Percentiles rank a stretch among this genome's conserved stretches.
Conservation (phyloP, 1,139 yeast species). For the Blastobotrys illinoisensis region DNA sequence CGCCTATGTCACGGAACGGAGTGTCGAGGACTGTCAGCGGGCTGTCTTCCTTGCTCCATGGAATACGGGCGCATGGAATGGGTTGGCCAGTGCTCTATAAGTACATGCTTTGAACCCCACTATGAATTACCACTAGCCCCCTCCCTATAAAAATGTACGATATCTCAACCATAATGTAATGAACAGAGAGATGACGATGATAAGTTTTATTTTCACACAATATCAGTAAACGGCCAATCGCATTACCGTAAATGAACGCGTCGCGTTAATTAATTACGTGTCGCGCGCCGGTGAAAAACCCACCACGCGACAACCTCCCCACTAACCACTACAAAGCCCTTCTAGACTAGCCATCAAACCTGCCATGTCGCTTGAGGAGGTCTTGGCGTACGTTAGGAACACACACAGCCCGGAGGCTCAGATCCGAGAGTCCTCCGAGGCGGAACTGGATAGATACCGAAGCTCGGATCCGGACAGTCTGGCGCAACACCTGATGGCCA, state of each 20-base stretch:
- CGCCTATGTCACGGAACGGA: slow-evolving; percentile 34
- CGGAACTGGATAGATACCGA: not conserved
- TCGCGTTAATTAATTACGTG: not conserved
- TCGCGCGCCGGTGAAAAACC: not conserved
- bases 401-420: slow-evolving; percentile 6
- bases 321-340: not conserved
- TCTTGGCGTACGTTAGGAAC: slow-evolving; percentile 5
- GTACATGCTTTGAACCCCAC: not conserved
- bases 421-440: slow-evolving; percentile 1
- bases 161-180: no score
- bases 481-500: slow-evolving; percentile 1
- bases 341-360: not conserved
- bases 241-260: not conserved
- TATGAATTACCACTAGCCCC: no score
- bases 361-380: not conserved
- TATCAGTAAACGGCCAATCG: no score
- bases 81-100: slow-evolving; percentile 13
- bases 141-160: no score
- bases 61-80: slow-evolving; percentile 20
- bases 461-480: slow-evolving; percentile 2
- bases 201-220: no score
- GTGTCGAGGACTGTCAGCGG: slow-evolving; percentile 18
- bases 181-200: no score
- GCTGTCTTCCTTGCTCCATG: slow-evolving; percentile 26
- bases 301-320: not conserved